These are phyloP conservation scores for Phaseolus coccineus DNA, from an alignment of 331 rosid species.

Conservation along the genomic window DNA sequence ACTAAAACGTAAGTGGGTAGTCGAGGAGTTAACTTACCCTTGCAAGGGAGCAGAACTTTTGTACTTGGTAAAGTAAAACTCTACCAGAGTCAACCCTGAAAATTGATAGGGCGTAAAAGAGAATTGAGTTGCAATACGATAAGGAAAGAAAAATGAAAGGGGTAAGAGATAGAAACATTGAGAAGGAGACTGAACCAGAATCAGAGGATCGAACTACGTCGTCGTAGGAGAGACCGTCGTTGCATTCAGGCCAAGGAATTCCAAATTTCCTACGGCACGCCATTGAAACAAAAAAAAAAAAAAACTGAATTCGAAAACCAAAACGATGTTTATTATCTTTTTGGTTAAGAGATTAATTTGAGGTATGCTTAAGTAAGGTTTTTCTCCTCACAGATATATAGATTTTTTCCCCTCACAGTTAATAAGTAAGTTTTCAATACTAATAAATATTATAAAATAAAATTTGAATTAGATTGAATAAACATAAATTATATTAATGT, in stretches of 20 bases:
- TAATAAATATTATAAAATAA: too few relatives aligned
- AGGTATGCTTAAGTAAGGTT: too few relatives aligned
- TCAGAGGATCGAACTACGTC: constrained; percentile 76
- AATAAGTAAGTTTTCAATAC: too few relatives aligned
- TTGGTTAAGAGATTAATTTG: too few relatives aligned
- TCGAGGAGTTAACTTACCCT: constrained; percentile 57
- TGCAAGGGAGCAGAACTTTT: constrained; percentile 80
- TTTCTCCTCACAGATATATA: too few relatives aligned
- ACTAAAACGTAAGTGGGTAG: background rate
- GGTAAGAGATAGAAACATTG: background rate
- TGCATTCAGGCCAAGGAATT: constrained; percentile 79
- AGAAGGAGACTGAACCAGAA: constrained; percentile 52
- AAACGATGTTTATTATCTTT: background rate
- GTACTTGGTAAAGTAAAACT: constrained; percentile 78
- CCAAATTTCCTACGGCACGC: constrained; percentile 54
- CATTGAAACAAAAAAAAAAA: constrained; percentile 3
- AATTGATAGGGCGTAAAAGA: background rate
- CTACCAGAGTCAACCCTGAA: constrained; percentile 68
- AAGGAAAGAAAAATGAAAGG: background rate
- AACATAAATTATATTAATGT: too few relatives aligned
- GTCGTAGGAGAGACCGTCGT: constrained; percentile 75
- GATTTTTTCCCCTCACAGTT: too few relatives aligned
- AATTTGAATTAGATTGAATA: too few relatives aligned
- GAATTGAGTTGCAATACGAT: constrained; percentile 1
- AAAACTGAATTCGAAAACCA: background rate